Evolutionary conservation across 306 rosid genomes (phyloP), one percentile per base, ranked within the genome.

Genomic region (Lupinus albus): DNA sequence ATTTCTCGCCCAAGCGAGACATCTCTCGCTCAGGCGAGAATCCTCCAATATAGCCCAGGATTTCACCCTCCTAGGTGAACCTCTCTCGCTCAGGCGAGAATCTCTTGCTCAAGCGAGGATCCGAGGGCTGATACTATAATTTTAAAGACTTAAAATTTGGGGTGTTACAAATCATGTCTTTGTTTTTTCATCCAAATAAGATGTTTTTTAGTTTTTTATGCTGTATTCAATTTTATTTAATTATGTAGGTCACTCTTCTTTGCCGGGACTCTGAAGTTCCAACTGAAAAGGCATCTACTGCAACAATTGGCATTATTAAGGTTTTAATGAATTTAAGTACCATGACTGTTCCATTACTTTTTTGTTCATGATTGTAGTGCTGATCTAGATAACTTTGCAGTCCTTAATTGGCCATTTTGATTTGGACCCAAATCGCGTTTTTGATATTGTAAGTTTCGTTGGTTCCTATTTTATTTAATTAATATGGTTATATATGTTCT

Each of bases 341-440:
- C 47, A 14, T 71, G 33, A 46, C 60, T 49, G 51, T 70, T 53
- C 33, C 42, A 17, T 11, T 70, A 33, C 39, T 69, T 50, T 36
- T 52, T 14, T 20, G 4, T 81, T 59, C 21, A 21, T 63, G 13
- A 71, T 64, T 60, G 41, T 57, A 28, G 8, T 54, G 66, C 79
- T 74, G 62, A 69, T 25, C 72, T 71, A 21, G 32, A 39, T 72
- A 17, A 48, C 14, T 21, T 78, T 88, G 91, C 98, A 93, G 98
- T 93, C 98, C 25, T 78, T 93, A 70, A 93, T 93, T 76, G 98
- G 98, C 76, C 98, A 93, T 79, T 93, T 93, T 68, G 98, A 93
- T 83, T 78, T 93, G 85, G 98, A 93, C 59, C 98, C 98, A 70
- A 93, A 93, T 78, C 98, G 96, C 16, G 98, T 91, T 18, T 93